Percentiles rank a stretch among this genome's conserved stretches.
phyloP scores from a whole-genome alignment of 352 stramenopile species.

The Phytopythium helicoides region DNA sequence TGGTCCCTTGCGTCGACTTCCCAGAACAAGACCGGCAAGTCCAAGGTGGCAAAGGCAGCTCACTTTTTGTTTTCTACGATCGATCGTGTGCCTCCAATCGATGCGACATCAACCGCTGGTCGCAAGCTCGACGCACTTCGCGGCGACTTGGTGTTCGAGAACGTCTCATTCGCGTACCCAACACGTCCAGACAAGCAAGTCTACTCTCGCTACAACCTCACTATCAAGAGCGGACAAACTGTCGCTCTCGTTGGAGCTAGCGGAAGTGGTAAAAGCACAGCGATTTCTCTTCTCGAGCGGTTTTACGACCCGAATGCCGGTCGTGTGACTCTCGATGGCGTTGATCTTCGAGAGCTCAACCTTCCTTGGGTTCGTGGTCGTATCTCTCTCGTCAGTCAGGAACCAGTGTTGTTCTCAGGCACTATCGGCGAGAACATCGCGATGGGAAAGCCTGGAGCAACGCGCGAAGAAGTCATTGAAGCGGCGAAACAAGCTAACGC shows the following conservation, averaged over 20 bases:
- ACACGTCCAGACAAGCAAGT: slow-evolving; percentile 66
- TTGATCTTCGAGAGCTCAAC: slow-evolving; percentile 57
- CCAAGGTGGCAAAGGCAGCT: slow-evolving; percentile 58
- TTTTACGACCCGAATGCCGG: slow-evolving; percentile 58
- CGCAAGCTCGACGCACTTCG: slow-evolving; percentile 16
- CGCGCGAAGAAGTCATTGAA: slow-evolving; percentile 57
- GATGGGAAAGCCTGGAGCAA: slow-evolving; percentile 46
- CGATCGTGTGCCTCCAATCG: slow-evolving; percentile 52
- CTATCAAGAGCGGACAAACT: slow-evolving; percentile 45
- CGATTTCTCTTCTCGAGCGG: slow-evolving; percentile 67
- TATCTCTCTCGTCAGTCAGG: slow-evolving; percentile 65
- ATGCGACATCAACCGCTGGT: slow-evolving; percentile 18
- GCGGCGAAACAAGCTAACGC: slow-evolving; percentile 84
- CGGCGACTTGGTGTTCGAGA: slow-evolving; percentile 75
- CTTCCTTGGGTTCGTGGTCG: slow-evolving; percentile 25
- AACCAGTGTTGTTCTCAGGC: slow-evolving; percentile 58
- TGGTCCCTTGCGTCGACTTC: slow-evolving; percentile 57
- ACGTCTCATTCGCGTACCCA: slow-evolving; percentile 91
- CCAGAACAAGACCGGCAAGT: slow-evolving; percentile 39
- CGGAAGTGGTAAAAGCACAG: slow-evolving; percentile 82
- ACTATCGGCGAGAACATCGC: slow-evolving; percentile 45
- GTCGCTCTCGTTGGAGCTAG: slow-evolving; percentile 83
- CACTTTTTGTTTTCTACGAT: slow-evolving; percentile 80
- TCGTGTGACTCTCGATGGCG: slow-evolving; percentile 57
- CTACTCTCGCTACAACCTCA: slow-evolving; percentile 74